These are phyloP conservation scores for Trichoderma harzianum DNA, from an alignment of 2,329 filamentous ascomycete genomes.

Conservation along the genomic window DNA sequence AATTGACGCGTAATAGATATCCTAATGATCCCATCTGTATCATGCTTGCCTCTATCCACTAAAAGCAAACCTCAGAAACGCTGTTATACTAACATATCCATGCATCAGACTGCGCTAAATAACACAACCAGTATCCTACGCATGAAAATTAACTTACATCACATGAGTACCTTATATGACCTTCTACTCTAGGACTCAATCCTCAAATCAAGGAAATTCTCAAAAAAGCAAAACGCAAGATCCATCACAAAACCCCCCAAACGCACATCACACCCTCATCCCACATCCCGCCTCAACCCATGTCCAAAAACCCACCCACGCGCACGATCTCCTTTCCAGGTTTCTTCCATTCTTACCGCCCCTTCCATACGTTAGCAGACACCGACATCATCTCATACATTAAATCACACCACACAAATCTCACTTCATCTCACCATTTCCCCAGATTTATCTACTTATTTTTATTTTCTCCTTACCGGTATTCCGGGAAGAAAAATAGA, in stretches of 20 bases:
- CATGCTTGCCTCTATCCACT: neutral
- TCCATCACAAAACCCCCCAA: neutral
- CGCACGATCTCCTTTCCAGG: neutral
- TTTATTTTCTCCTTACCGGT: neutral
- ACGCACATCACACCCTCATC: neutral
- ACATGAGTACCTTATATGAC: neutral
- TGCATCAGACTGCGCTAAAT: neutral
- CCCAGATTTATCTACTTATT: neutral
- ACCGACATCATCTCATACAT: neutral
- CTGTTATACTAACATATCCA: too few species aligned
- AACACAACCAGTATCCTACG: neutral
- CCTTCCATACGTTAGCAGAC: neutral
- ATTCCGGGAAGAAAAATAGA: neutral
- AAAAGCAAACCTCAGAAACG: neutral
- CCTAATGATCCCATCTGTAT: neutral
- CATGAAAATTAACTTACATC: neutral
- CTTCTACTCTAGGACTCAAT: neutral
- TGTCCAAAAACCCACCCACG: neutral
- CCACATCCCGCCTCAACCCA: neutral
- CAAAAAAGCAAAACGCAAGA: neutral
- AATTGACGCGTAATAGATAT: neutral
- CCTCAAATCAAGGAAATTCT: neutral
- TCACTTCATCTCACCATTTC: neutral
- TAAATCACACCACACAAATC: neutral
- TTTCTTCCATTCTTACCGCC: neutral